phyloP scores from a whole-genome alignment of 208 protist genomes.

The Leishmania tropica region DNA sequence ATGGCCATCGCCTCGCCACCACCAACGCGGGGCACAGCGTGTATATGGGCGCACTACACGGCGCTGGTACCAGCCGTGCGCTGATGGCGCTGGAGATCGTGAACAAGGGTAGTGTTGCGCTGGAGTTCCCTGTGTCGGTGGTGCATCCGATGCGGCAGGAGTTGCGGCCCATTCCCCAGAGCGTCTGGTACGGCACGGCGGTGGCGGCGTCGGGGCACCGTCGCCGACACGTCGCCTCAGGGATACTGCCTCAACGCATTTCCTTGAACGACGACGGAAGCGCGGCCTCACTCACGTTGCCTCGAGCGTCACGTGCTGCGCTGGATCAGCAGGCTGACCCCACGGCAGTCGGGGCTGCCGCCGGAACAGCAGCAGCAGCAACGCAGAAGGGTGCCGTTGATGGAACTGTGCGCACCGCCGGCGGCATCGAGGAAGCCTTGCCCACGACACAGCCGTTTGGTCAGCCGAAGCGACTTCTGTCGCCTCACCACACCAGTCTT shows the following conservation, averaged over 20 bases:
- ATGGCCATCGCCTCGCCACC: conserved; percentile 42
- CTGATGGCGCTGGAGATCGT: conserved; percentile 80
- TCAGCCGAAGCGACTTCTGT: not conserved
- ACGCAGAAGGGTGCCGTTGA: conserved; percentile 1
- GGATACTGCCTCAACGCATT: not conserved
- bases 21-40: conserved; percentile 46
- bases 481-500: conserved; percentile 5
- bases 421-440: not conserved
- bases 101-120: conserved; percentile 66
- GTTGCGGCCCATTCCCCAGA: conserved; percentile 49
- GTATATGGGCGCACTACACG: conserved; percentile 77
- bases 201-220: conserved; percentile 2
- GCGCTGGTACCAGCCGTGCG: conserved; percentile 49
- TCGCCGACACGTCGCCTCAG: not conserved
- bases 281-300: not conserved
- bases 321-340: not conserved
- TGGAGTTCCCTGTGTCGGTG: conserved; percentile 89
- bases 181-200: conserved; percentile 21
- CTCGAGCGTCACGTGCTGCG: not conserved
- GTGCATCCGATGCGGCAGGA: conserved; percentile 83
- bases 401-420: not conserved
- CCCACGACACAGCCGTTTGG: not conserved
- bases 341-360: not conserved
- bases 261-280: not conserved
- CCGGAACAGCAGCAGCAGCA: not conserved